Evolutionary conservation across 176 grass and related monocot species (phyloP), one percentile per base, ranked within the genome.

Genomic region (Thalia dealbata): DNA sequence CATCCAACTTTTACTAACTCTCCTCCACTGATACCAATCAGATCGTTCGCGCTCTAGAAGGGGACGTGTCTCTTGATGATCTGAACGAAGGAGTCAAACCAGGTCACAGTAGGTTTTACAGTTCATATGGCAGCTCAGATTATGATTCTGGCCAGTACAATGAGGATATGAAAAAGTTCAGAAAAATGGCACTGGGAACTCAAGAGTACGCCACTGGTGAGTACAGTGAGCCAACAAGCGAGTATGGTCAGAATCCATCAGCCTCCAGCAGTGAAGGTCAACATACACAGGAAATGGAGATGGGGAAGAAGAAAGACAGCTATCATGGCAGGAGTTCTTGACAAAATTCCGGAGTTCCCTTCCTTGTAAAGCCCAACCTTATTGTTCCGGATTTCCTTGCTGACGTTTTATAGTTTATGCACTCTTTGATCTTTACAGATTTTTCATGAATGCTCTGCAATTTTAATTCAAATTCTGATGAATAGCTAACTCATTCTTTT

Each of bases 91-190:
- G 71, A 0, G 3, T 73, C 19, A 30, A 19, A 35, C 51, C 71
- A 7, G 28, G 51, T 56, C 71, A 73, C 8, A 73, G 71, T 28
- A 73, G 28, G 51, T 56, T 73, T 56, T n/a, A 12, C 28, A 30
- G 71, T 56, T 73, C 71, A 38, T 21, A 56, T 26, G 51, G 50
- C 8, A 73, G 51, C 50, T 73, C 71, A 2, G 71, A 73, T 3
- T 56, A 73, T 41, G 71, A 73, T 35, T 73, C 71, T n/a, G 19
- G 26, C 19, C 51, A 56, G 71, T 73, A 56, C n/a, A 38, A 73
- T 22, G 71, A 73, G 71, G 71, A 73, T 26, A 55, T 73, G 51
- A 56, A 73, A 50, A 73, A 73, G 28, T 73, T 73, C 19, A 73
- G 27, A 26, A 73, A 73, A 38, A 56, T 73, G 71, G 51, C 51